These are phyloP conservation scores for Pseudodiploospora longispora DNA, from an alignment of 2,329 filamentous ascomycete species.

Conservation along the genomic window DNA sequence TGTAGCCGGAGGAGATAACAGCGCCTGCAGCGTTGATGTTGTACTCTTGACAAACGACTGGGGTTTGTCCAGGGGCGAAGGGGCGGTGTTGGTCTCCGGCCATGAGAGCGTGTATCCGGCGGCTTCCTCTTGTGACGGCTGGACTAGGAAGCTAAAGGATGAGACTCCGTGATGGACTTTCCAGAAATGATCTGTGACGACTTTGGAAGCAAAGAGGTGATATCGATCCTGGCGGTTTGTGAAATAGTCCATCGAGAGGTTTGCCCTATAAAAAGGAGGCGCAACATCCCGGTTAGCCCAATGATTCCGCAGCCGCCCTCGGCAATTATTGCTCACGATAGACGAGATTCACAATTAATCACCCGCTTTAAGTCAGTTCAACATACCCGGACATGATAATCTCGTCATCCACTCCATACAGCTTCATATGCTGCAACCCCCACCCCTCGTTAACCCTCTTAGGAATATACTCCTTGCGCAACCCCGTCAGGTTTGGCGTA, in stretches of 20 bases:
- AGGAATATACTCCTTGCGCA: slow-evolving; percentile 76
- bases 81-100: slow-evolving; percentile 66
- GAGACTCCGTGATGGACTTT: slow-evolving; percentile 69
- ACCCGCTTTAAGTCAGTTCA: background rate
- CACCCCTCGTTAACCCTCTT: slow-evolving; percentile 94
- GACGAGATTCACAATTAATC: background rate
- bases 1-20: slow-evolving; percentile 43
- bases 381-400: slow-evolving; percentile 82
- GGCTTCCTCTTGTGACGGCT: slow-evolving; percentile 46
- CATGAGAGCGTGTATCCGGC: slow-evolving; percentile 59
- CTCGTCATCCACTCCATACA: slow-evolving; percentile 92
- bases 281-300: background rate
- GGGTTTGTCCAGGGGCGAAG: slow-evolving; percentile 65
- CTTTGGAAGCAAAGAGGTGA: slow-evolving; percentile 74
- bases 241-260: slow-evolving; percentile 90
- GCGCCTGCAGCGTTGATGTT: slow-evolving; percentile 54
- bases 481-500: slow-evolving; percentile 85
- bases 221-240: slow-evolving; percentile 93
- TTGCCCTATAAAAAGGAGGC: slow-evolving; percentile 45
- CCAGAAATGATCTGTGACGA: slow-evolving; percentile 76
- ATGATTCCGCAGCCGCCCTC: slow-evolving; percentile 8
- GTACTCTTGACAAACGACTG: slow-evolving; percentile 62
- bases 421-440: slow-evolving; percentile 98
- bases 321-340: background rate
- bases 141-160: slow-evolving; percentile 72